Percentiles rank a stretch among this genome's conserved stretches.
phyloP scores from a whole-genome alignment of 2,329 filamentous ascomycete species.

The Apiospora marii region DNA sequence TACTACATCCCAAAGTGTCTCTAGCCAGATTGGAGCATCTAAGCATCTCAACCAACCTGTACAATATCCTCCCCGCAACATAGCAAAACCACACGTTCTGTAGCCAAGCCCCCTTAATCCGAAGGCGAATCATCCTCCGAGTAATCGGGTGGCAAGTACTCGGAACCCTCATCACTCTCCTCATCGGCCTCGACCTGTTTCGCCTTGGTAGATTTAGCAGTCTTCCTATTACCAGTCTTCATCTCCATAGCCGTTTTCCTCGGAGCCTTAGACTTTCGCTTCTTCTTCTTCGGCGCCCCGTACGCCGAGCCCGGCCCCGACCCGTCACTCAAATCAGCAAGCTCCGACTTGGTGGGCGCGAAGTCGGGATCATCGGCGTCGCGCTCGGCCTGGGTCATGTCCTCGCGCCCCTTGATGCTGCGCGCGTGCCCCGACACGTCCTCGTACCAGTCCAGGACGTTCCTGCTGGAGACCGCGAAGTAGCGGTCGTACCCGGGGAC shows the following conservation, averaged over 20 bases:
- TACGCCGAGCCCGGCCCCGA: background rate
- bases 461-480: background rate
- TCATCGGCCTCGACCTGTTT: background rate
- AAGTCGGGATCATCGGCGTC: background rate
- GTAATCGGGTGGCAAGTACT: background rate
- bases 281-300: background rate
- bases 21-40: background rate
- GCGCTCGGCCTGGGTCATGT: background rate
- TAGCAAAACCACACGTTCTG: background rate
- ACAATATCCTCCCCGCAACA: background rate
- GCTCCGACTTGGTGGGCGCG: no score
- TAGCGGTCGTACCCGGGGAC: background rate
- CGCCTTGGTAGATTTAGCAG: no score
- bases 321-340: background rate
- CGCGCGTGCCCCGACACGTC: background rate
- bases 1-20: background rate
- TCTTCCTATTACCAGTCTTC: background rate
- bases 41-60: no score
- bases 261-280: no score
- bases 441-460: background rate
- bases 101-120: background rate
- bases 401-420: background rate
- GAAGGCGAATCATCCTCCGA: background rate
- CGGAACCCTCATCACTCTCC: background rate
- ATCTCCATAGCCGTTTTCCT: background rate